Base-by-base conservation (phyloP, 768 basidiomycete species). In the Russula olivacea region DNA sequence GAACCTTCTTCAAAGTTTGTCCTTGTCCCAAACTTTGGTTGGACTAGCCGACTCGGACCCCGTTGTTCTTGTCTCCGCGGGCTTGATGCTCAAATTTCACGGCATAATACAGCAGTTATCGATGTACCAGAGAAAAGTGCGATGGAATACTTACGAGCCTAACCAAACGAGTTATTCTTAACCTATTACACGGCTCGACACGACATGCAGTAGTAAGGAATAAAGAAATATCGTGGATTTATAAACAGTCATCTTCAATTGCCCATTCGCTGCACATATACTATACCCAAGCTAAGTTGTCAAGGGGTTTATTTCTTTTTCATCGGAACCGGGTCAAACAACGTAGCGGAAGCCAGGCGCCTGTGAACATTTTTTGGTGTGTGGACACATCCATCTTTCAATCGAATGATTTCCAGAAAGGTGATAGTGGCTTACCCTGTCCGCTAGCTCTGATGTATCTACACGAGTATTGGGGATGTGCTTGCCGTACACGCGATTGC, bases 371-470 rank as follows among this genome's bases (percentile, higher is more conserved):
- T 28, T 50, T 28, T n/a, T 28, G 30, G 50, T 52, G 50, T 34
- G 28, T n/a, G 52, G 12, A 28, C 30, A 21, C 52, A n/a, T n/a
- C n/a, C n/a, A n/a, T n/a, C 6, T 19, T 50, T 17, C 32, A 52
- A 14, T 10, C 45, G n/a, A 47, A 54, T 45, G 32, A 54, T 10
- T 40, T 58, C 45, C 19, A 38, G 43, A 34, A 58, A 54, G n/a
- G 23, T 25, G 25, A 55, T 23, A 10, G 23, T 32, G 34, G 14
- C 77, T 32, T 63, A 87, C 87, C 76, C 83, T 78, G 69, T 89
- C 88, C 1, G 88, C 88, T 8, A 87, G 70, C 64, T 86, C 80
- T 30, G 79, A 76, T 0, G 85, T 88, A 67, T 89, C 81, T 21
- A 89, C 83, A 21, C 74, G 78, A 8, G 75, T 76, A 61, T 79